Conservation (phyloP, 2,329 filamentous ascomycete species). For the Colletotrichum higginsianum region DNA sequence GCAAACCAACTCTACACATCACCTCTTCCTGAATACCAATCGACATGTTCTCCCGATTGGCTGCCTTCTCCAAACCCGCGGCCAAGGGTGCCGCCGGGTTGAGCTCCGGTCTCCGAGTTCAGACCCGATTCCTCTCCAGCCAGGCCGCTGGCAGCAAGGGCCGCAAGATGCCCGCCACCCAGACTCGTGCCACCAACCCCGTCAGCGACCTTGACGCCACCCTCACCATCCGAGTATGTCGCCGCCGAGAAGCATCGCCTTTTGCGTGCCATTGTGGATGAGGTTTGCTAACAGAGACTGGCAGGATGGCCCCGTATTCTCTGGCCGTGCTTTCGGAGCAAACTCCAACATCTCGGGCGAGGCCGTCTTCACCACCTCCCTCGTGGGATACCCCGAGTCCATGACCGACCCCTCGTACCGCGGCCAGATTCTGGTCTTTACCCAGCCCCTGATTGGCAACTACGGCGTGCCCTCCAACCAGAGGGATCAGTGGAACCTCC, state of each 20-base stretch:
- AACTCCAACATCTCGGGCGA: constrained; percentile 97
- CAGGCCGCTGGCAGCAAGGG: constrained; percentile 74
- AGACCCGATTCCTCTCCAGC: constrained; percentile 57
- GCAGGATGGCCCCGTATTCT: constrained; percentile 94
- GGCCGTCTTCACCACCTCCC: constrained; percentile 97
- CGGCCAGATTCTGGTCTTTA: constrained; percentile 98
- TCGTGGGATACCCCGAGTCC: constrained; percentile 97
- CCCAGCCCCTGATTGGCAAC: constrained; percentile 97
- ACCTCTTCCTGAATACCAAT: constrained; percentile 34
- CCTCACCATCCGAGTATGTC: constrained; percentile 88
- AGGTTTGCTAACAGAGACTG: constrained; percentile 43
- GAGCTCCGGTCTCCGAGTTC: constrained; percentile 48
- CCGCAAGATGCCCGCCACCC: constrained; percentile 74
- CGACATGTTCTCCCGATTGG: constrained; percentile 74
- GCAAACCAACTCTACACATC: constrained; percentile 10
- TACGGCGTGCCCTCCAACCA: constrained; percentile 93
- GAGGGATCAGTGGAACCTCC: constrained; percentile 88
- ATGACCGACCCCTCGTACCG: constrained; percentile 91
- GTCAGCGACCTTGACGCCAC: constrained; percentile 85
- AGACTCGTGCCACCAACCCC: constrained; percentile 73
- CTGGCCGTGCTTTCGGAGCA: constrained; percentile 95
- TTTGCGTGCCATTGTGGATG: neutral
- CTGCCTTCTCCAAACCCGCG: constrained; percentile 67
- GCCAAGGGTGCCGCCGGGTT: constrained; percentile 60
- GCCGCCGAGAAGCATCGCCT: constrained; percentile 11